A percentile compares a stretch with the other conserved stretches of the same genome.
Conservation (phyloP, 1,284 basidiomycete species). For the Chondrostereum purpureum region DNA sequence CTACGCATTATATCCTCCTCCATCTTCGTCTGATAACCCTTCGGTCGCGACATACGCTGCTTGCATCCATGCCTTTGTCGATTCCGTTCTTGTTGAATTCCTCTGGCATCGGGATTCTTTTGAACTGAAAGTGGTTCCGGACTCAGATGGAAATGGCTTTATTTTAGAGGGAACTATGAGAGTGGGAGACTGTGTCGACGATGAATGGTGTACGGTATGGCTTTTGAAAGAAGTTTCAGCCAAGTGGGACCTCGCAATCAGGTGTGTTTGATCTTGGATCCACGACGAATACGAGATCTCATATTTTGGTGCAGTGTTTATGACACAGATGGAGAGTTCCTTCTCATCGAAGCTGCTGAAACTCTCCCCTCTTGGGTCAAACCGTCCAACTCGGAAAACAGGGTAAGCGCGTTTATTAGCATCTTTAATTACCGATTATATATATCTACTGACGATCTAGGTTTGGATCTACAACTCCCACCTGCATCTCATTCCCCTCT, state of each 20-base stretch:
- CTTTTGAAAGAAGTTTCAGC: slow-evolving; percentile 69
- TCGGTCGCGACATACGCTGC: slow-evolving; percentile 66
- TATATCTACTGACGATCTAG: slow-evolving; percentile 39
- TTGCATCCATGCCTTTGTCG: slow-evolving; percentile 56
- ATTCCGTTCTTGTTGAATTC: slow-evolving; percentile 57
- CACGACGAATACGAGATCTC: slow-evolving; percentile 1
- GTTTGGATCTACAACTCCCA: slow-evolving; percentile 85
- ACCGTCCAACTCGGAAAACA: slow-evolving; percentile 85
- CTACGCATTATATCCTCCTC: slow-evolving; percentile 63
- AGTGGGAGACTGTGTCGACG: slow-evolving; percentile 90
- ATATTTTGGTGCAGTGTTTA: slow-evolving; percentile 44
- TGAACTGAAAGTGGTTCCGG: slow-evolving; percentile 64
- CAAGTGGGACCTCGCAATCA: slow-evolving; percentile 73
- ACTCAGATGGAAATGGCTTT: slow-evolving; percentile 41
- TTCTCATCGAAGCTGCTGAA: slow-evolving; percentile 95
- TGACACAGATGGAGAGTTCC: slow-evolving; percentile 93
- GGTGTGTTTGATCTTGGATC: slow-evolving; percentile 35
- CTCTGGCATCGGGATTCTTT: slow-evolving; percentile 88
- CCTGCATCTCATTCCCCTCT: slow-evolving; percentile 82
- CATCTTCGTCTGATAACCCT: slow-evolving; percentile 42
- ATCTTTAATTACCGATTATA: slow-evolving; percentile 19
- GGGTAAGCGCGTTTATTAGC: slow-evolving; percentile 60
- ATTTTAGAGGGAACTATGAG: slow-evolving; percentile 74
- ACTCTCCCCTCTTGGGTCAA: slow-evolving; percentile 86
- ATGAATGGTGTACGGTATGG: slow-evolving; percentile 95